Evolutionary conservation across 495 filamentous ascomycete species (phyloP), one percentile per base, ranked within the genome.

Genomic region (Talaromyces proteolyticus): DNA sequence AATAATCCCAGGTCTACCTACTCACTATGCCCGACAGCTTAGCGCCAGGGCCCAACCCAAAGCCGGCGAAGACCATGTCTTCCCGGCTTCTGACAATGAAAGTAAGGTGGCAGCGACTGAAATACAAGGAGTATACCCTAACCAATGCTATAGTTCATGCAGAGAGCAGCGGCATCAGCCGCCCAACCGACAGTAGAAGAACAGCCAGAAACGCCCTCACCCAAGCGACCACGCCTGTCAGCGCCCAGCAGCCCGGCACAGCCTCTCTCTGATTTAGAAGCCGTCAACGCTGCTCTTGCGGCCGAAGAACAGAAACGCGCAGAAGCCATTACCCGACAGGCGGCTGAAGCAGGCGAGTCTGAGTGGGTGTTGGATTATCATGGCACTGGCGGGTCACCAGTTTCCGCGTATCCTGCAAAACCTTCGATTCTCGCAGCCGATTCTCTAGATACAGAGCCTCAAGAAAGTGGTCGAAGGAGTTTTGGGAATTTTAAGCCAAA

Each of bases 51-150:
- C n/a, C n/a, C n/a, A n/a, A n/a, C 52, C 53, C 62, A 38, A 76
- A 70, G 61, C 61, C 74, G 22, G 62, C 69, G 17, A 94, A 94
- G 70, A 72, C 73, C 8, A 93, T 95, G 87, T 96, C 91, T 53
- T 91, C 88, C 2, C 81, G 91, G 47, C 80, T 96, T 17, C 71
- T 94, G 58, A 95, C 87, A 20, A 96, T 96, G 91, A 96, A 96
- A 69, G 82, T 82, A 64, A n/a, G n/a, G n/a, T n/a, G n/a, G n/a
- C n/a, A n/a, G 19, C 22, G 42, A 6, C n/a, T 38, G 59, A 52
- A n/a, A n/a, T n/a, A n/a, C n/a, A n/a, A n/a, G n/a, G n/a, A n/a
- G n/a, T n/a, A 25, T 44, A 26, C 53, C 21, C 56, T 51, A 29
- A 11, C 47, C 17, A 20, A 1, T 44, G 12, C 21, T 50, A 38